Evolutionary conservation across 1,284 basidiomycete species (phyloP), one percentile per base, ranked within the genome.

Genomic region (Testicularia cyperi): DNA sequence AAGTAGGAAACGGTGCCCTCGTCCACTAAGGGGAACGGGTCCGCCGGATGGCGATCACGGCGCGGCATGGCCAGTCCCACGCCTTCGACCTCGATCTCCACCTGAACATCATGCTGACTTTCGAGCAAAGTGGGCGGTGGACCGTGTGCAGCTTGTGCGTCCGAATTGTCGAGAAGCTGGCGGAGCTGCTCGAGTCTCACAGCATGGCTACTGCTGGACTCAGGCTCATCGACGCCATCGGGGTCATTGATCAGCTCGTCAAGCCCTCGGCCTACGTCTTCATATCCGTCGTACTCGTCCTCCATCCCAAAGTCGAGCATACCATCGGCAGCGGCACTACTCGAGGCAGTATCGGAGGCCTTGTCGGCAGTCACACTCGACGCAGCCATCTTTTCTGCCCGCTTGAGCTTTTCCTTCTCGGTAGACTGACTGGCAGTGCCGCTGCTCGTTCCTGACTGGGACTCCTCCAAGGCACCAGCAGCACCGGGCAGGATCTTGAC

Each of bases 51-150:
- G 0, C 58, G 47, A 18, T 38, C 24, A 12, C 41, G 38, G 7
- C 48, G 43, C 12, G 66, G 68, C 48, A 69, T 45, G 5, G 66
- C 68, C n/a, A 65, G 24, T 2, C 68, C 68, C 2, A 69, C 68
- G 13, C 66, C 68, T n/a, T 63, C 66, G n/a, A 71, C 64, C 29
- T 69, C 55, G 12, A 71, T 67, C 38, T 71, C 68, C 6, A 71
- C 64, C 27, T 71, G 68, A 5, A 68, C 35, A 24, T 71, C 68
- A 25, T 71, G 40, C 6, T 43, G 51, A 29, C 65, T 65, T 31
- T 71, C 67, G 24, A 63, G 45, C 24, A 71, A 32, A 3, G 58
- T 49, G 1, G 68, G 68, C 7, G 68, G 68, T 4, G 68, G 68
- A 0, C 48, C 58, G 15, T 64, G 25, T 8, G 16, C 41, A 12